Conservation (phyloP, 139 green algal species). For the Chlorella sorokiniana region DNA sequence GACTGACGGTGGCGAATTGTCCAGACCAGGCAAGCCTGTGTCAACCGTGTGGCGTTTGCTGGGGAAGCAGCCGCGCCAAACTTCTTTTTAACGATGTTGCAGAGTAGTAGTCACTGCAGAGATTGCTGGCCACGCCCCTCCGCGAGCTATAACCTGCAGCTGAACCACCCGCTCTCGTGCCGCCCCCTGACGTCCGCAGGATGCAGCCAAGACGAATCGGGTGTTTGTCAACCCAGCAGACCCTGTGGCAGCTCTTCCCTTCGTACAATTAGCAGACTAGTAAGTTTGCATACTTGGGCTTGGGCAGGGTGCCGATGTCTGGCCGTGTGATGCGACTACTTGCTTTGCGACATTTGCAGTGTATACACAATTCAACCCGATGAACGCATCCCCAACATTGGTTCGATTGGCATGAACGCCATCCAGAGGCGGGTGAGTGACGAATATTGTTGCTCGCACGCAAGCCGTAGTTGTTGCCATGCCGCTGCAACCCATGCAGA, state of each 20-base stretch:
- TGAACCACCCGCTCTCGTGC: neutral
- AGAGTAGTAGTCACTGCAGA: too few species aligned
- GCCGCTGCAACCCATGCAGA: too few species aligned
- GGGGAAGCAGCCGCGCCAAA: too few species aligned
- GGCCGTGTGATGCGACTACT: neutral
- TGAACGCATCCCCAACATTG: slow-evolving; percentile 55
- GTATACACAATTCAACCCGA: slow-evolving; percentile 70
- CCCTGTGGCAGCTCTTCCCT: slow-evolving; percentile 35
- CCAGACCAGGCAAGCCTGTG: slow-evolving; percentile 37
- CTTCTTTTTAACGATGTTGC: too few species aligned
- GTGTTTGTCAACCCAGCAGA: slow-evolving; percentile 68
- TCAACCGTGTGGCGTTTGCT: too few species aligned
- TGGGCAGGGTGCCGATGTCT: neutral
- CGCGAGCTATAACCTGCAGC: neutral
- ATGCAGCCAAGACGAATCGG: slow-evolving; percentile 74
- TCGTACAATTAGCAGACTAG: slow-evolving; percentile 61
- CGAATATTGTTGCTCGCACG: neutral
- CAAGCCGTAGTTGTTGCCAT: neutral
- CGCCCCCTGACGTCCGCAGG: slow-evolving; percentile 35
- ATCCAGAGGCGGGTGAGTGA: slow-evolving; percentile 80
- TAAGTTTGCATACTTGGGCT: slow-evolving; percentile 36
- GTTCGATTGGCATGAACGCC: slow-evolving; percentile 81
- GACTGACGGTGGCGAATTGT: slow-evolving; percentile 40
- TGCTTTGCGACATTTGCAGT: slow-evolving; percentile 47
- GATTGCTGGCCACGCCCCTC: neutral